A percentile compares a stretch with the other conserved stretches of the same genome.
Conservation (phyloP, 2,329 filamentous ascomycete species). For the Gremmenia infestans region DNA sequence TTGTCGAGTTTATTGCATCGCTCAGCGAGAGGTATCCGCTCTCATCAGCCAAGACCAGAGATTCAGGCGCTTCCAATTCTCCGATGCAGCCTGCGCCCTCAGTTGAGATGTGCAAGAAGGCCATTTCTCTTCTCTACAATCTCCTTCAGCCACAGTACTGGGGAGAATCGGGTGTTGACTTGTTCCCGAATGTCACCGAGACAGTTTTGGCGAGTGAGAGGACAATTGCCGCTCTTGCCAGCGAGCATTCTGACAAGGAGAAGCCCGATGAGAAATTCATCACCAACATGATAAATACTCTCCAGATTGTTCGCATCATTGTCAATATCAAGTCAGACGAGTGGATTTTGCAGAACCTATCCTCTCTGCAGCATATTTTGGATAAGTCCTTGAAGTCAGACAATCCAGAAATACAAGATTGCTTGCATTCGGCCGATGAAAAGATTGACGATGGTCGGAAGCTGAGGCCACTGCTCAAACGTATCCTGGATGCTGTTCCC, state of each 20-base stretch:
- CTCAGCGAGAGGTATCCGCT: constrained; percentile 80
- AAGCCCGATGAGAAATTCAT: constrained; percentile 79
- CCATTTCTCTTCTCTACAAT: constrained; percentile 75
- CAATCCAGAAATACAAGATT: constrained; percentile 89
- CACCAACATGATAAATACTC: constrained; percentile 85
- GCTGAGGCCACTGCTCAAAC: constrained; percentile 70
- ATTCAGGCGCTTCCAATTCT: constrained; percentile 41
- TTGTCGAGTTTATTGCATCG: constrained; percentile 91
- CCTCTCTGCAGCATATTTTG: constrained; percentile 76
- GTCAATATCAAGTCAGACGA: constrained; percentile 83
- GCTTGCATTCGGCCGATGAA: constrained; percentile 70
- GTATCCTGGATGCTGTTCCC: constrained; percentile 84
- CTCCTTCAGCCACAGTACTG: constrained; percentile 83
- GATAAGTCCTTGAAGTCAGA: constrained; percentile 88
- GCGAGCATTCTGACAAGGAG: constrained; percentile 58
- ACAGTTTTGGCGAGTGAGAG: constrained; percentile 80
- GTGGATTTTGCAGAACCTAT: constrained; percentile 78
- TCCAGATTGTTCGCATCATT: constrained; percentile 87
- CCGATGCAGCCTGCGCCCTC: constrained; percentile 49
- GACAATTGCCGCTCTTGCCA: constrained; percentile 54
- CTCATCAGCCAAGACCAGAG: constrained; percentile 63
- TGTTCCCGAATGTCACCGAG: constrained; percentile 87
- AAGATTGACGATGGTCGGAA: constrained; percentile 64
- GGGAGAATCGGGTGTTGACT: constrained; percentile 85
- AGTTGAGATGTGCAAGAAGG: constrained; percentile 80